Base-by-base conservation (phyloP, 2,329 filamentous ascomycete genomes). In the Aspergillus aculeatus region DNA sequence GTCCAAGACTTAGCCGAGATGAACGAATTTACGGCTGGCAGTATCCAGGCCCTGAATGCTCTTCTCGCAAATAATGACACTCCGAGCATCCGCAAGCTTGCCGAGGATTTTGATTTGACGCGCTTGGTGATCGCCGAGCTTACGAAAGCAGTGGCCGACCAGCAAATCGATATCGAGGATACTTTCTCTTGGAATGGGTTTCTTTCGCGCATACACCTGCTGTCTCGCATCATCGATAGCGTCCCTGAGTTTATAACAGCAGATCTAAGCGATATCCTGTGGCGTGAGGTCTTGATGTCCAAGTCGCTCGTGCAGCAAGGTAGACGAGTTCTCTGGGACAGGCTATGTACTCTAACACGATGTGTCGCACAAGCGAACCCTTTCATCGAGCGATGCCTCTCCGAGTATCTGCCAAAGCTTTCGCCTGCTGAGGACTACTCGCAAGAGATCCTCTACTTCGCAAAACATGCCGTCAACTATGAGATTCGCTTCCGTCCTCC, bases 221-320 rank as follows among this genome's bases (percentile, higher is more conserved):
- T 83, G 86, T 55, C 77, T 75, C 56, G 78, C 48, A 81, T 92
- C 41, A 83, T 94, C 35, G 75, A 79, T 35, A 78, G 86, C 54
- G 83, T 85, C n/a, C 83, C 89, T 1, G 77, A 82, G 9, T 83
- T 85, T 0, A 83, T 96, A 50, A 83, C 85, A 0, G 69, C 80
- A 2, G 83, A 88, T 1, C 79, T 90, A 4, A 87, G 88, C 16
- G 78, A 80, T 47, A 80, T 79, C 12, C 81, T 96, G 1, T 96
- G 91, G 91, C 81, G 88, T 58, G 79, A 88, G 44, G 80, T 95
- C 26, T 86, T 96, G 51, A 89, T 91, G 12, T 79, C 82, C 4
- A 76, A 81, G 44, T 85, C 87, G 3, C 76, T 86, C 4, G 85
- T 83, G 24, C 76, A 81, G 3, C 81, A 84, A 9, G 86, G 90